Evolutionary conservation across 2,329 filamentous ascomycete genomes (phyloP), one percentile per base, ranked within the genome.

Genomic region (Sclerotinia trifoliorum): DNA sequence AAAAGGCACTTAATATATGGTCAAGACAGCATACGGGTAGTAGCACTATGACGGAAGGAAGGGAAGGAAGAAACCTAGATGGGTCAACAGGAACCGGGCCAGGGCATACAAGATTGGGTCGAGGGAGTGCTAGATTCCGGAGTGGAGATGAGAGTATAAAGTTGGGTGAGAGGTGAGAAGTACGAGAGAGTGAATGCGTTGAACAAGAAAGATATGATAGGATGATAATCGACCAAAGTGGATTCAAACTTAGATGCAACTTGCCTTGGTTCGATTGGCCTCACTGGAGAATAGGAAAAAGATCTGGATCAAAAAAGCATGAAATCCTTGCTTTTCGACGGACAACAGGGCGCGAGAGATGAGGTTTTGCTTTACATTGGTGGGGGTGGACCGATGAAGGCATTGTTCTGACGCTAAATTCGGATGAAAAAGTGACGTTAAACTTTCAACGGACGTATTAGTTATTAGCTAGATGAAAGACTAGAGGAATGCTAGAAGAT

Each of bases 71-170:
- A 61, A 51, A 62, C 44, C 58, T 51, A 51, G 46, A 51, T 51
- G 21, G 65, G 56, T 54, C 39, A 62, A 62, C 46, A 42, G 48
- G 32, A 32, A 49, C 56, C 65, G 56, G 29, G 56, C 48, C 46
- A 62, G 65, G 56, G 48, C 56, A 67, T 61, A 67, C 56, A 67
- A 54, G 65, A 67, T 62, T 51, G 39, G 48, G 24, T 62, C 46
- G 46, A 62, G 58, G 35, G 35, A 56, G 48, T 44, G 65, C 39
- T 62, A 62, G 48, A 54, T 29, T 51, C 32, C 55, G 35, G 52
- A 67, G 65, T 67, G 65, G 65, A 67, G 55, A 62, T 62, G 44
- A 67, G 65, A 62, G 62, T 35, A 61, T 62, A 29, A 65, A 48
- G 46, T 39, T 51, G 58, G 35, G 39, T 61, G 65, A 62, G 49